Evolutionary conservation across 1,139 yeast genomes (phyloP), one percentile per base, ranked within the genome.

Genomic region (Geotrichum fermentans): DNA sequence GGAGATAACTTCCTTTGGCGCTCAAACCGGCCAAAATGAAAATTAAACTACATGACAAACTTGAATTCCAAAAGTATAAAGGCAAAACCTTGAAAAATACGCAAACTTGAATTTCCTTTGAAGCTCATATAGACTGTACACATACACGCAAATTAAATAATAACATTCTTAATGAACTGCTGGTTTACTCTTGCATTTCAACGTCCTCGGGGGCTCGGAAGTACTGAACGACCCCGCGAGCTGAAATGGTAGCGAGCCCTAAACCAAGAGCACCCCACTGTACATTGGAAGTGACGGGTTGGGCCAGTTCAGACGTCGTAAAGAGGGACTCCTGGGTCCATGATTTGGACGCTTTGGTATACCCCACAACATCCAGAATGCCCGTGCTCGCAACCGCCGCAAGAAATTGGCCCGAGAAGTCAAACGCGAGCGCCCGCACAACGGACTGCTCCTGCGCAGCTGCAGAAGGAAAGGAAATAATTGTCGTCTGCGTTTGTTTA

Each of bases 401-500:
- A 68, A 36, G 64, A 61, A 30, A 64, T 53, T 17, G 61, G 29
- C 57, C 69, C 60, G 58, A 75, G 60, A 75, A 71, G n/a, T 82
- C 69, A 45, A 76, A 74, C n/a, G 73, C 60, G 2, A 71, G 50
- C 6, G 62, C 52, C 10, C 52, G 49, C 3, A 53, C 56, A 16
- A 55, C 60, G 1, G 55, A 52, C 1, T 50, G 36, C 24, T 14
- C 32, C 8, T 18, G 39, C 6, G 45, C 33, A 10, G 52, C 45
- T 4, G 52, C 43, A 4, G 47, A 42, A 26, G 49, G 53, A 21
- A 64, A 56, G 7, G 58, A 56, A 13, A 61, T 63, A 30, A 61
- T 54, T 16, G 53, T 47, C n/a, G 57, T 48, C 34, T 47, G 55
- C 2, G 49, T 49, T 14, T 53, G 49, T 24, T 60, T 60, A 51